Evolutionary conservation across 192 early-diverging fungal genomes (phyloP).

Genomic region (Allomyces macrogynus): DNA sequence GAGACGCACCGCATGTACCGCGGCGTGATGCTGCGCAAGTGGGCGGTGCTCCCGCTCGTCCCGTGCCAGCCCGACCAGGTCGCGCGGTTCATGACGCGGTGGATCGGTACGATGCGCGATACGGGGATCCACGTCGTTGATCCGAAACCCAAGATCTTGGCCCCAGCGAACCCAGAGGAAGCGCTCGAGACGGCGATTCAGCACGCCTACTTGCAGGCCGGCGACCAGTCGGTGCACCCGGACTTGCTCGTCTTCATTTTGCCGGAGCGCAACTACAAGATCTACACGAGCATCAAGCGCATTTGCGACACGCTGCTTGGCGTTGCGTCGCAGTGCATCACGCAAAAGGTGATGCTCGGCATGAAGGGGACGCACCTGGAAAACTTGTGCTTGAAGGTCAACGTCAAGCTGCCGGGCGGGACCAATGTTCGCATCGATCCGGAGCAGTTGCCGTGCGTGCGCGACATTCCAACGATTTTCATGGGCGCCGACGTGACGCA

Average conservation of each 20-base stretch:
- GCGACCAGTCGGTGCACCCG: not conserved
- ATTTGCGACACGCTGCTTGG: slow-evolving; percentile 22
- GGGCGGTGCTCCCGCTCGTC: not conserved
- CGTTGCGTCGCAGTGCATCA: slow-evolving; percentile 26
- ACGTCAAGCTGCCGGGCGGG: slow-evolving; percentile 39
- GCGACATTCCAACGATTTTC: slow-evolving; percentile 22
- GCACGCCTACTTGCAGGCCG: not conserved
- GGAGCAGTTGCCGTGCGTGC: slow-evolving; percentile 2
- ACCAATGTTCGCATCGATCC: slow-evolving; percentile 14
- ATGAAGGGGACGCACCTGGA: slow-evolving; percentile 9
- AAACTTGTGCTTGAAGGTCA: slow-evolving; percentile 29
- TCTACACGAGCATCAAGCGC: slow-evolving; percentile 12
- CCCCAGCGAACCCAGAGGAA: not conserved
- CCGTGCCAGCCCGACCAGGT: not conserved
- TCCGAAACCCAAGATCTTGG: not conserved
- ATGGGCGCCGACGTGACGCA: slow-evolving; percentile 37
- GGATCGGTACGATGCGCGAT: not conserved
- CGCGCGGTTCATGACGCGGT: not conserved
- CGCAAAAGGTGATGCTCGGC: slow-evolving; percentile 4
- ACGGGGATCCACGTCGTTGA: not conserved
- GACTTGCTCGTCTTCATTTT: not conserved
- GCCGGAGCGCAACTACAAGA: not conserved
- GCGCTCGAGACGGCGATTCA: not conserved
- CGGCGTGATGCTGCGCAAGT: not conserved
- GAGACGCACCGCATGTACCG: not conserved